These are phyloP conservation scores for Populus simonii DNA, from an alignment of 345 rosid genomes.

Conservation along the genomic window DNA sequence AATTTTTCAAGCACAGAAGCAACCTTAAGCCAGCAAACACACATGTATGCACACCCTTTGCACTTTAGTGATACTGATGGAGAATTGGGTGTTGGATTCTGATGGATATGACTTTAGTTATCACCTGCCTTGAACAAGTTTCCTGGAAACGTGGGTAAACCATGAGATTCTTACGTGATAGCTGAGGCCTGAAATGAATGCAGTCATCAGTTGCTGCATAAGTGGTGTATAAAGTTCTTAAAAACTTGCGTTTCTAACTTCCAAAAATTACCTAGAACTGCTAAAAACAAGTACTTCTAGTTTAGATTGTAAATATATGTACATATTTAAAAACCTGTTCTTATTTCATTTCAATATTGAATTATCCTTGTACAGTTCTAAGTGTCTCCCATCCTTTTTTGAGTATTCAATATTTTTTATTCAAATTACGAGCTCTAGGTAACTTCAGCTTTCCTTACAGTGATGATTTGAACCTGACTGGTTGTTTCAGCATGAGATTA, in stretches of 20 bases:
- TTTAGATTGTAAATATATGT: no score
- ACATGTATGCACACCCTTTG: background rate
- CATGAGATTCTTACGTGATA: background rate
- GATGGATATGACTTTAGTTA: background rate
- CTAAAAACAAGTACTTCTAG: background rate
- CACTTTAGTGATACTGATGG: background rate
- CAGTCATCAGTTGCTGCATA: background rate
- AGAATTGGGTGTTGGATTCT: background rate
- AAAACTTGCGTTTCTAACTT: background rate
- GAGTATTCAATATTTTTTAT: background rate
- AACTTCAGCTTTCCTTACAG: background rate
- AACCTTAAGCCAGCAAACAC: background rate
- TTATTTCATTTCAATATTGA: background rate
- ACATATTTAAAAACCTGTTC: background rate
- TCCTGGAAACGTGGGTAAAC: background rate
- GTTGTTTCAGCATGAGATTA: background rate
- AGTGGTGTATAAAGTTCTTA: background rate
- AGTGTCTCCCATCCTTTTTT: background rate
- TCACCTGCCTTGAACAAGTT: background rate
- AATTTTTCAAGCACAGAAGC: background rate
- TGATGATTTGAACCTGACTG: background rate
- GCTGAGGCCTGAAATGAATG: background rate
- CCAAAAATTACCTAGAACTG: background rate
- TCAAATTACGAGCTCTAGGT: background rate
- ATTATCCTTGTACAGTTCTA: background rate